phyloP scores from a whole-genome alignment of 1,284 basidiomycete species.

The Tremellales sp. region DNA sequence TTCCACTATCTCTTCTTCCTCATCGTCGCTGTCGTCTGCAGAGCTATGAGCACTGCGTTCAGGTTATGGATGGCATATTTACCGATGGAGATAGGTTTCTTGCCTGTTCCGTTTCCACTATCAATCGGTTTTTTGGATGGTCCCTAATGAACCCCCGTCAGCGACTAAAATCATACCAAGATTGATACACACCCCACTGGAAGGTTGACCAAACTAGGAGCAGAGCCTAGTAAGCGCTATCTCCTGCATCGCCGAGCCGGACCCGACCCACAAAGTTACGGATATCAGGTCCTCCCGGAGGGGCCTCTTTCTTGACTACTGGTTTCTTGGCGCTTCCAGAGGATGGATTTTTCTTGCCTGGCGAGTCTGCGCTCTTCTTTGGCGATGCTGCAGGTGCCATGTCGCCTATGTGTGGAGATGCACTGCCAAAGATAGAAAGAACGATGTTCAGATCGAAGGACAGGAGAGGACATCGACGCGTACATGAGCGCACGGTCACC shows the following conservation, averaged over 20 bases:
- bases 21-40: conserved; percentile 42
- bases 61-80: conserved; percentile 2
- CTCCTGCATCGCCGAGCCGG: background rate
- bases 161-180: conserved; percentile 2
- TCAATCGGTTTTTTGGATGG: conserved; percentile 4
- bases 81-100: conserved; percentile 38
- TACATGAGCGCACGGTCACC: background rate
- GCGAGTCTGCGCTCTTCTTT: conserved; percentile 10
- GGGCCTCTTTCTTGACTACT: conserved; percentile 3
- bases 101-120: conserved; percentile 22
- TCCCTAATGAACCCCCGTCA: conserved; percentile 6
- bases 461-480: background rate
- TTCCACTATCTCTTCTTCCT: conserved; percentile 19
- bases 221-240: conserved; percentile 14
- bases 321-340: conserved; percentile 1
- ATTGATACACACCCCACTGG: conserved; percentile 6
- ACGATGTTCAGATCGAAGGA: background rate
- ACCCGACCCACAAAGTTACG: conserved; percentile 24
- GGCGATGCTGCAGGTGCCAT: conserved; percentile 12
- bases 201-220: conserved; percentile 11
- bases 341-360: conserved; percentile 13
- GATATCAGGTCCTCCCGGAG: conserved; percentile 21
- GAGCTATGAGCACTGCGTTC: background rate
- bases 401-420: background rate
- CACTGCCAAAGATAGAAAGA: background rate